Evolutionary conservation across 108 stramenopile species (phyloP), one percentile per base, ranked within the genome.

Genomic region (Cyclotella distinguenda): DNA sequence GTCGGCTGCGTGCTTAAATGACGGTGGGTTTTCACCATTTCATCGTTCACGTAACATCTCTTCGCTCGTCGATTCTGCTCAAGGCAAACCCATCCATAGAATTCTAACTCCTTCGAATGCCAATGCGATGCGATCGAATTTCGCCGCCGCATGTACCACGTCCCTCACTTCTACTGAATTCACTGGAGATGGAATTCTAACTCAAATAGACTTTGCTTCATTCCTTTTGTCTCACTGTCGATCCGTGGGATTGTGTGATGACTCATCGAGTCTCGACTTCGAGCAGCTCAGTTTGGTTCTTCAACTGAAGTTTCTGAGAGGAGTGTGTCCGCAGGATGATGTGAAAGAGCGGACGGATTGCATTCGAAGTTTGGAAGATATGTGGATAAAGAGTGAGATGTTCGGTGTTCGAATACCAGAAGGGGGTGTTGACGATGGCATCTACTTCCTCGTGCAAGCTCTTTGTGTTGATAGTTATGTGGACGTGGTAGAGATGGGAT

Each of bases 291-390:
- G 57, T 48, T 11, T 72, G 7, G 34, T n/a, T 31, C 38, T 72
- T 23, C 72, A 64, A 32, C 48, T 72, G 4, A 32, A 43, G 42
- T 72, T 72, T 42, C 38, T 72, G 10, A 57, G 34, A 3, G 72
- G 72, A 28, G 35, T 64, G 40, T 72, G 72, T 32, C 44, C 54
- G 5, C 46, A 59, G 13, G 57, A 49, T 50, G 60, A 62, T 15
- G 11, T 26, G 1, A n/a, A 2, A 3, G 64, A 58, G 5, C 52
- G 56, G 39, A 57, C 60, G 9, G 28, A 45, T 34, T 74, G 72
- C 47, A 66, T 74, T 44, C 35, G 38, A 25, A 64, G 27, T 27
- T 52, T 74, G 49, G 50, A 66, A 25, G 31, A 27, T 6, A 65
- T 60, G 72, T 74, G 64, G 64, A 39, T 53, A 11, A 50, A 60